These are phyloP conservation scores for Fraxinus sp. DNA, from an alignment of 305 asterid species.

Conservation along the genomic window DNA sequence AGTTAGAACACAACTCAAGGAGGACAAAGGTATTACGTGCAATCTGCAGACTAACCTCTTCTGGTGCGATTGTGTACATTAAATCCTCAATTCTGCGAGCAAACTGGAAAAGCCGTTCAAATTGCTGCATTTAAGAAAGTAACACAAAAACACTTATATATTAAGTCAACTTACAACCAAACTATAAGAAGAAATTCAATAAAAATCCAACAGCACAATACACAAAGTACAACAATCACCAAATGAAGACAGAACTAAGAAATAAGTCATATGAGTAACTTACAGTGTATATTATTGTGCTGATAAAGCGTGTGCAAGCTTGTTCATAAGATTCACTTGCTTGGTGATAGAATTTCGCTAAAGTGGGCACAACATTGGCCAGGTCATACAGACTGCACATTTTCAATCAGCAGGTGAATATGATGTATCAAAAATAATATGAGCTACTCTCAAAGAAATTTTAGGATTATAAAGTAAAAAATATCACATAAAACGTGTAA, in stretches of 20 bases:
- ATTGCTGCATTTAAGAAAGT: conserved; percentile 66
- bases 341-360: conserved; percentile 97
- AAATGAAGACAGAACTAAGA: conserved; percentile 21
- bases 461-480: conserved; percentile 1
- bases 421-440: conserved; percentile 14
- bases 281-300: conserved; percentile 76
- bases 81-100: conserved; percentile 90
- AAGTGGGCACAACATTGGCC: conserved; percentile 93
- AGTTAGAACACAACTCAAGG: neutral
- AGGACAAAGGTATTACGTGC: conserved; percentile 6
- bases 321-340: conserved; percentile 98
- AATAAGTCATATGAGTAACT: conserved; percentile 37
- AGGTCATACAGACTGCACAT: conserved; percentile 92
- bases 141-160: conserved; percentile 1
- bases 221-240: conserved; percentile 2
- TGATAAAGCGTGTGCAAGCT: conserved; percentile 88
- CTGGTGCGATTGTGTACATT: conserved; percentile 88
- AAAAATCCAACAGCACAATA: neutral
- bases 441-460: conserved; percentile 1
- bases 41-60: conserved; percentile 68
- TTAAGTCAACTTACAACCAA: conserved; percentile 10
- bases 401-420: conserved; percentile 32
- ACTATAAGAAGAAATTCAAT: conserved; percentile 6
- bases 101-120: conserved; percentile 94
- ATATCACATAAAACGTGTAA: neutral